Conservation (phyloP, 345 rosid species). For the Salix viminalis region DNA sequence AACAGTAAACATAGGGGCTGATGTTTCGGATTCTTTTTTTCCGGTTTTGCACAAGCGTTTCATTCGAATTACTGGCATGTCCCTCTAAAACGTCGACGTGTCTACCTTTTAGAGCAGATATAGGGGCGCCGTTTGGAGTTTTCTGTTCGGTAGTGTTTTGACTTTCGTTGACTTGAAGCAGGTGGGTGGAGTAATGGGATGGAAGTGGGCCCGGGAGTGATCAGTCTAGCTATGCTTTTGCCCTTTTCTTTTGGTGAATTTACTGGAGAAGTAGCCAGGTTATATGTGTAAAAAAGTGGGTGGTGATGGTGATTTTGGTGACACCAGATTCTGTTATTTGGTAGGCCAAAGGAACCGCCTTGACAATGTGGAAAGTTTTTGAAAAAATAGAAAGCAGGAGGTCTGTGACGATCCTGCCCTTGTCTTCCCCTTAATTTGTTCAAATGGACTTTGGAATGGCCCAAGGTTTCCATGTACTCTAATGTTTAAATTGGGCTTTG, state of each 20-base stretch:
- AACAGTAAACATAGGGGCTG: constrained; percentile 14
- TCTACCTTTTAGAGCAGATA: neutral
- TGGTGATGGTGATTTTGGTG: neutral
- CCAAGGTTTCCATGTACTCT: neutral
- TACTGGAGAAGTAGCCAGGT: neutral
- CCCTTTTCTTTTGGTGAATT: neutral
- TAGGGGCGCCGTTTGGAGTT: neutral
- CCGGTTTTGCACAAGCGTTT: constrained; percentile 25
- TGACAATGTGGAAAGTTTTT: constrained; percentile 4
- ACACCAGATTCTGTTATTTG: constrained; percentile 16
- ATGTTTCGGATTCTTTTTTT: constrained; percentile 30
- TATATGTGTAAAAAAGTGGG: constrained; percentile 1
- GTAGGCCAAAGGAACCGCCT: constrained; percentile 31
- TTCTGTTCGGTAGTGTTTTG: neutral
- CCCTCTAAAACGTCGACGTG: constrained; percentile 26
- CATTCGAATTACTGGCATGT: constrained; percentile 16
- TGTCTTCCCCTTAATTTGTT: neutral
- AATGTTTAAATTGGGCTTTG: neutral
- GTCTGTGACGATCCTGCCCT: constrained; percentile 18
- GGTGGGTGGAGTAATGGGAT: neutral
- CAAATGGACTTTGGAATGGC: neutral
- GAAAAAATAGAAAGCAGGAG: neutral
- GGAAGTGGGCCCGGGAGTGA: neutral
- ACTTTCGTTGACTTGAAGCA: constrained; percentile 18
- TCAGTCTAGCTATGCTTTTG: neutral